These are phyloP conservation scores for Pugionium dolabratum DNA, from an alignment of 345 rosid species.

Conservation along the genomic window DNA sequence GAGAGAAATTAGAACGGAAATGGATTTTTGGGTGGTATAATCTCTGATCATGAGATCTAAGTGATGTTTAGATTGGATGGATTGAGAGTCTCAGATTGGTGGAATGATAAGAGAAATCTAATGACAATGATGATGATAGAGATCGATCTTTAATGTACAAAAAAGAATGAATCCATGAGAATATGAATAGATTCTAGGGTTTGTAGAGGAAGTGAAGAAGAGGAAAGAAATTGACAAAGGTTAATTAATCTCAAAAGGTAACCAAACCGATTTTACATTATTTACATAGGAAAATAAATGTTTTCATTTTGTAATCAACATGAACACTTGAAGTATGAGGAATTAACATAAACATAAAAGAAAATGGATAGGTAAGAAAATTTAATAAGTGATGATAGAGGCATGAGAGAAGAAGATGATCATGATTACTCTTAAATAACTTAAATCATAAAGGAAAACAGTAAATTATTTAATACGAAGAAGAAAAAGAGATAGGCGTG, in stretches of 20 bases:
- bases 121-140: constrained; percentile 18
- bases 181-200: constrained; percentile 25
- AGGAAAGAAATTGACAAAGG: constrained; percentile 24
- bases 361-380: constrained; percentile 28
- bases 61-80: constrained; percentile 54
- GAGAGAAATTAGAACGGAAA: constrained; percentile 75
- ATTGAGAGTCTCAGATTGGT: constrained; percentile 47
- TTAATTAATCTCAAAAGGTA: no score
- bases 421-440: constrained; percentile 32
- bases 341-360: constrained; percentile 21
- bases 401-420: constrained; percentile 41
- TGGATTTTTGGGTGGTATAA: constrained; percentile 61
- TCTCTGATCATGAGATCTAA: constrained; percentile 80
- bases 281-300: no score
- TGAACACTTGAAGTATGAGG: constrained; percentile 29
- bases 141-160: no score
- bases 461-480: constrained; percentile 2
- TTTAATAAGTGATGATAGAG: constrained; percentile 38
- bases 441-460: background rate
- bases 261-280: no score
- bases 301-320: constrained; percentile 3
- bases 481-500: constrained; percentile 37
- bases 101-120: constrained; percentile 31
- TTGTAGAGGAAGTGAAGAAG: constrained; percentile 30
- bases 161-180: constrained; percentile 40